Percentiles rank a stretch among this genome's conserved stretches.
These are phyloP conservation scores for Tetrahymena elliotti DNA, from an alignment of 73 alveolate genomes.

Conservation along the genomic window DNA sequence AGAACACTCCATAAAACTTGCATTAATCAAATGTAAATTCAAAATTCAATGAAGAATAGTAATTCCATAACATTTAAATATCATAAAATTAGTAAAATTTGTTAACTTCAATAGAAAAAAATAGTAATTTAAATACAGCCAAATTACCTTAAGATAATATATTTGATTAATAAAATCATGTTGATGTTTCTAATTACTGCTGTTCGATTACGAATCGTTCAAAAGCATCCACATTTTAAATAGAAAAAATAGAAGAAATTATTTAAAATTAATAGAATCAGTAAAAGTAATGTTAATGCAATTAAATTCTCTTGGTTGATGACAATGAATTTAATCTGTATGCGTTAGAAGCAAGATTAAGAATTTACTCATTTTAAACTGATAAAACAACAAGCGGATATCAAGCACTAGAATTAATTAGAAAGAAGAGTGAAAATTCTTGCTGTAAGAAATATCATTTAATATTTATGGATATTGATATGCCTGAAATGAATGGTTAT, in stretches of 20 bases:
- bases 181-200: not conserved
- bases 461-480: not conserved
- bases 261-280: not conserved
- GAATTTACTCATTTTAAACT: not conserved
- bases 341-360: not conserved
- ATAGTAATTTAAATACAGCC: not conserved
- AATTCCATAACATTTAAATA: not conserved
- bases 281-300: not conserved
- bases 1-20: not conserved
- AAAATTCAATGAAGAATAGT: not conserved
- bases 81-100: not conserved
- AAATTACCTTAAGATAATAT: not conserved
- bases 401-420: not conserved
- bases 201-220: not conserved
- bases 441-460: not conserved
- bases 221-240: not conserved
- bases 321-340: not conserved
- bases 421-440: not conserved
- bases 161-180: not conserved
- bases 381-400: not conserved
- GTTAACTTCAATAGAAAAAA: not conserved
- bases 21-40: not conserved
- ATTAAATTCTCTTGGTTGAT: not conserved
- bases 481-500: not conserved
- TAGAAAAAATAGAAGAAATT: not conserved